These are phyloP conservation scores for Chaetothyriales sp. DNA, from an alignment of 2,329 filamentous ascomycete species.

Conservation along the genomic window DNA sequence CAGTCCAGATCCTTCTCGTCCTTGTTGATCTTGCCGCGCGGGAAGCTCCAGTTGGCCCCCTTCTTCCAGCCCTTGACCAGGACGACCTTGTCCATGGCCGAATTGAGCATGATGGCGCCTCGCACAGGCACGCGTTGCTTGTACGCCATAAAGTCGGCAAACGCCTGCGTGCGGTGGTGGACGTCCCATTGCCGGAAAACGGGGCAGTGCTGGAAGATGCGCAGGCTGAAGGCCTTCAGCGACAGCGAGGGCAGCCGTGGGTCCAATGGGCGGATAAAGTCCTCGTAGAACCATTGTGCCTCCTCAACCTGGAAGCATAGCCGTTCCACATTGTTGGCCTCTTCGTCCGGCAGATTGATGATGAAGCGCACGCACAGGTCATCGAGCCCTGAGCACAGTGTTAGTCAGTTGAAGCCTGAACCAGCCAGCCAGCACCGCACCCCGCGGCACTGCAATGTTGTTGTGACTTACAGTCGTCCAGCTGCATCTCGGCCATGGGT, in stretches of 20 bases:
- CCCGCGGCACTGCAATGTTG: neutral
- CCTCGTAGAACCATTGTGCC: constrained; percentile 99
- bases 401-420: neutral
- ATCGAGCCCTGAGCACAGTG: constrained; percentile 58
- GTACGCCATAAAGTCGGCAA: constrained; percentile 83
- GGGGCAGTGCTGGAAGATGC: constrained; percentile 88
- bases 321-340: constrained; percentile 74
- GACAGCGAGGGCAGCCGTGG: constrained; percentile 71
- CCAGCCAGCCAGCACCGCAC: neutral
- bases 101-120: constrained; percentile 82
- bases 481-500: constrained; percentile 50
- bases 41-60: constrained; percentile 89
- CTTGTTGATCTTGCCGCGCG: constrained; percentile 94
- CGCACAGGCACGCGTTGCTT: constrained; percentile 88
- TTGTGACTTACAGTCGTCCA: constrained; percentile 61
- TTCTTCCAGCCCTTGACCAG: constrained; percentile 98
- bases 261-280: constrained; percentile 87
- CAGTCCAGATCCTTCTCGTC: constrained; percentile 89
- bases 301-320: constrained; percentile 99
- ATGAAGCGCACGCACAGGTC: constrained; percentile 96
- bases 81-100: constrained; percentile 84
- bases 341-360: constrained; percentile 84
- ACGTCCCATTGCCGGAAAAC: constrained; percentile 67
- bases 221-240: constrained; percentile 69
- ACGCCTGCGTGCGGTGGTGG: constrained; percentile 65